Base-by-base conservation (phyloP, 208 protist species). In the Novymonas esmeraldas region DNA sequence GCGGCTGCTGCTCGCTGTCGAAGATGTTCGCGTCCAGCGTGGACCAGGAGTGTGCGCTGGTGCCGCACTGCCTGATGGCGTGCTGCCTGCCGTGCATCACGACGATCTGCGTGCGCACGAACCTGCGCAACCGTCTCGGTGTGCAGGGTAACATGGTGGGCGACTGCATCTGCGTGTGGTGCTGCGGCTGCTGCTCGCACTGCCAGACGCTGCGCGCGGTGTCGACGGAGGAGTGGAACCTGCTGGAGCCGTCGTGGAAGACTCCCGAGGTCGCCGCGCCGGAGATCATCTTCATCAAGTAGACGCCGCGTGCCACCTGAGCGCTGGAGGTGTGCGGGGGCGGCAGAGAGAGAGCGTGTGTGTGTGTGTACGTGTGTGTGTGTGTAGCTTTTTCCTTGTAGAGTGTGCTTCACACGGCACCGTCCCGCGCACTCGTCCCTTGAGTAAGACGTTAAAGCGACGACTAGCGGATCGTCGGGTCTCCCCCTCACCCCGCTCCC, bases 161-260 rank as follows among this genome's bases (percentile, higher is more conserved):
- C 20, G 85, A 92, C 68, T 88, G 73, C 65, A 71, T 79, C 59
- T 89, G 82, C 46, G 65, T 71, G 50, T 85, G 66, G 50, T 83
- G 73, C 64, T 92, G 82, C 65, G 71, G 79, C 22, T 78, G 64
- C 61, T 92, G 78, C 56, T 76, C 78, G 14, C 71, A 64, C 26
- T 85, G 80, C 76, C 82, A 92, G 76, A 73, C 82, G 70, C 55
- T 78, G 24, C 86, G 82, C 34, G 64, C 68, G 38, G 72, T 89
- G 13, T 24, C 73, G 22, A 61, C 57, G 20, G 54, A 69, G 46
- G 73, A 66, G 50, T 90, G 84, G 84, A 70, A 80, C 68, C 51
- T 76, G 58, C 41, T 77, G 64, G 70, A 73, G 76, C 70, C 64
- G 20, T 2, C 49, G 28, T 76, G 54, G 51, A 73, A 72, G 64